These are phyloP conservation scores for Trametes polyzona DNA, from an alignment of 1,284 basidiomycete species.

Conservation along the genomic window DNA sequence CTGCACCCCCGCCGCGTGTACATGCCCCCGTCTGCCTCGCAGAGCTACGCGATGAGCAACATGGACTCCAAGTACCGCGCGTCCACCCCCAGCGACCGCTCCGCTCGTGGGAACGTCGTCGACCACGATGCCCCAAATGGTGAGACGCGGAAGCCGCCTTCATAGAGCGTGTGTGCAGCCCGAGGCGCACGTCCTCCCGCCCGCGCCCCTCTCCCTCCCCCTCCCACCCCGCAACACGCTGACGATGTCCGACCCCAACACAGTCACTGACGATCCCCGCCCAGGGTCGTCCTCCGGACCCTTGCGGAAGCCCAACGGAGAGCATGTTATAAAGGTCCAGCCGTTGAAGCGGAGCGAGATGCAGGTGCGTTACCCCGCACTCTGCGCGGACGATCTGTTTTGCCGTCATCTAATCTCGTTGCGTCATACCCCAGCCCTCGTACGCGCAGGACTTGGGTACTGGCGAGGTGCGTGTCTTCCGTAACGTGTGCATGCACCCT, in stretches of 20 bases:
- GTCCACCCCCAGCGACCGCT: constrained; percentile 29
- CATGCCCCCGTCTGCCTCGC: not conserved
- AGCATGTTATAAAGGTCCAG: constrained; percentile 67
- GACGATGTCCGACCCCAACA: constrained; percentile 13
- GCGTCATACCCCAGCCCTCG: constrained; percentile 58
- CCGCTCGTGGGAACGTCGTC: constrained; percentile 67
- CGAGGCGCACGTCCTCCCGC: constrained; percentile 3
- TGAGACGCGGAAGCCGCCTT: constrained; percentile 38
- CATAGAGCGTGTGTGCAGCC: not conserved
- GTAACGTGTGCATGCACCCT: not conserved
- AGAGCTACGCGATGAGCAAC: constrained; percentile 23
- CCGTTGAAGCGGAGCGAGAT: constrained; percentile 83
- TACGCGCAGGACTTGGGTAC: constrained; percentile 89
- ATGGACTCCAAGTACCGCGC: constrained; percentile 34
- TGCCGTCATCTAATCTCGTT: constrained; percentile 29
- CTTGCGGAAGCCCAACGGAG: constrained; percentile 36
- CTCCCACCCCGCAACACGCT: constrained; percentile 1
- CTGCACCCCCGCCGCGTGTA: not conserved
- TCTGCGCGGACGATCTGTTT: constrained; percentile 6
- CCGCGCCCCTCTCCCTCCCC: constrained; percentile 16
- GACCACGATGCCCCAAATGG: constrained; percentile 75
- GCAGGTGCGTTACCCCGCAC: constrained; percentile 58
- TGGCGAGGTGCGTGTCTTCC: constrained; percentile 46
- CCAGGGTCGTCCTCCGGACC: constrained; percentile 22
- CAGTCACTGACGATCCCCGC: constrained; percentile 44